Base-by-base conservation (phyloP, 495 filamentous ascomycete species). In the Pyronema omphalodes region DNA sequence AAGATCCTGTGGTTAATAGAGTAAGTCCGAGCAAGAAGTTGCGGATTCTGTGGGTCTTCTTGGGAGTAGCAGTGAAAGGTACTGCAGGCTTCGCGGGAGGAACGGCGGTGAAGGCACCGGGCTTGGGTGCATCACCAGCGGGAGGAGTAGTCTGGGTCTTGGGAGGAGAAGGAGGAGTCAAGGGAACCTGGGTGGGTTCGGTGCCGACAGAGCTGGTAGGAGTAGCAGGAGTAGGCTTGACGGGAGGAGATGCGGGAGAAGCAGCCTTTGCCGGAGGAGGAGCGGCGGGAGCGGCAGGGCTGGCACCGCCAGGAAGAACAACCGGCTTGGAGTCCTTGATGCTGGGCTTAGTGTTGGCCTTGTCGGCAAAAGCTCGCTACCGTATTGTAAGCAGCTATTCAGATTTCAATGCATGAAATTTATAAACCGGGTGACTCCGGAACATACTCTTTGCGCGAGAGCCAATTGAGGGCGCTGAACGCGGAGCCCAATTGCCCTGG, bases 21-120 rank as follows among this genome's bases (percentile, higher is more conserved):
- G 86, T 70, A 49, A 94, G 62, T 44, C 80, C 80, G 43, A 84
- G 63, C 36, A 94, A 64, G 66, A 84, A 85, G 55, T 74, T 78
- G 55, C 80, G 75, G 55, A 93, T 81, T 59, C 83, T 80, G 37
- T 87, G 76, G 63, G 75, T 76, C 68, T 84, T 93, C 56, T 75
- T 79, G 54, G 66, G 69, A 11, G 67, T 58, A 33, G 58, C 55
- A 6, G 44, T 19, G 18, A 47, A 11, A 14, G 65, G 60, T 33
- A 23, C 55, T 37, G 44, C 14, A 19, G 40, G 9, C 34, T 50
- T 55, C 43, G 9, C 19, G 33, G 35, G 50, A 43, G 60, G 61
- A 47, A 29, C 23, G 67, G 68, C 50, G 73, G 69, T 3, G 75
- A 69, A 51, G 72, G 62, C 14, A 72, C 61, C 2, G 79, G 73